Percentiles rank a stretch among this genome's conserved stretches.
Conservation (phyloP, 345 rosid species). For the Rhodamnia rubescens region DNA sequence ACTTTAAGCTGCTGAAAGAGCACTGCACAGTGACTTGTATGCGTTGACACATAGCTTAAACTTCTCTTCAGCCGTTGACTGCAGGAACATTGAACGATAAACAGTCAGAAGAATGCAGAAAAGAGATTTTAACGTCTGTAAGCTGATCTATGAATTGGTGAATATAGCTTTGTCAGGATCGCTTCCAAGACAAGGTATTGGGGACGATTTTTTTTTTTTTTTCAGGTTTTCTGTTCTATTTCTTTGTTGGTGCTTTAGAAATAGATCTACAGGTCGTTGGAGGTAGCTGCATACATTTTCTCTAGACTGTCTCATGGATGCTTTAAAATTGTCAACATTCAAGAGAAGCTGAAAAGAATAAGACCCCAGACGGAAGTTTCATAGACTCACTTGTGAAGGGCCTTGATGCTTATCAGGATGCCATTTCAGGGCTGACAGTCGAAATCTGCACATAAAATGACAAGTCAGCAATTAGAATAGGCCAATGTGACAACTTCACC, state of each 20-base stretch:
- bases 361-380: neutral
- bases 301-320: neutral
- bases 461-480: neutral
- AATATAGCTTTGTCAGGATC: neutral
- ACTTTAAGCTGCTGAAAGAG: slow-evolving; percentile 16
- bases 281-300: neutral
- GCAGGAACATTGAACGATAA: slow-evolving; percentile 4
- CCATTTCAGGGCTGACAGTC: slow-evolving; percentile 71
- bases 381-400: slow-evolving; percentile 42
- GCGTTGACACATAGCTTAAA: slow-evolving; percentile 70
- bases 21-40: slow-evolving; percentile 64
- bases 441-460: slow-evolving; percentile 40
- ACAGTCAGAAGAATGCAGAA: neutral
- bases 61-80: slow-evolving; percentile 79
- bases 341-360: neutral
- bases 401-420: slow-evolving; percentile 92
- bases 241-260: neutral
- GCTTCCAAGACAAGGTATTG: neutral
- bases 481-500: neutral
- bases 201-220: neutral
- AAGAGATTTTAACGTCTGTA: neutral
- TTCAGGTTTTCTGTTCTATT: neutral
- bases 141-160: neutral
- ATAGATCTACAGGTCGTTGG: neutral
- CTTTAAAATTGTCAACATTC: neutral